Conservation (phyloP, 257 asterid species). For the Fraxinus anomala region DNA sequence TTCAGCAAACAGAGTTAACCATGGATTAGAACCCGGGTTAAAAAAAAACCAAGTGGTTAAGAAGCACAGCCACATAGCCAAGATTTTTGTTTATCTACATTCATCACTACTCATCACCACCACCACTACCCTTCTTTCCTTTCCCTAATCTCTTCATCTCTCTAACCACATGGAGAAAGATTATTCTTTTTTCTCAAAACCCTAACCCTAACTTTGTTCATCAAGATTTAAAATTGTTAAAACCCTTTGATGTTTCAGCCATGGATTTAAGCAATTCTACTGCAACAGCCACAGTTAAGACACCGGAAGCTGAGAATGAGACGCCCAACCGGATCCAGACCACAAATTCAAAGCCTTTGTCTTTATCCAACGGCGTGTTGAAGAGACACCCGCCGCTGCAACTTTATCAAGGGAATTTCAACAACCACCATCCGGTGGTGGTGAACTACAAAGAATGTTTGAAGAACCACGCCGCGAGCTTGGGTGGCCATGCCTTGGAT, state of each 20-base stretch:
- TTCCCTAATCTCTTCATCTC: slow-evolving; percentile 9
- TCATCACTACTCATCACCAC: slow-evolving; percentile 38
- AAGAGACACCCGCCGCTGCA: slow-evolving; percentile 72
- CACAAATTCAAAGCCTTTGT: slow-evolving; percentile 29
- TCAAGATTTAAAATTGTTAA: not conserved
- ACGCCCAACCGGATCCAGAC: slow-evolving; percentile 75
- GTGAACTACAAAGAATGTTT: slow-evolving; percentile 85
- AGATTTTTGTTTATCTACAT: slow-evolving; percentile 58
- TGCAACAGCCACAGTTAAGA: slow-evolving; percentile 38
- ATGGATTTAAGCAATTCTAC: slow-evolving; percentile 60
- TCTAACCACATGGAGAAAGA: slow-evolving; percentile 34
- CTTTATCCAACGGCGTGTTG: slow-evolving; percentile 73
- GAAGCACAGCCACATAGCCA: slow-evolving; percentile 61
- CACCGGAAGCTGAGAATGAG: slow-evolving; percentile 67
- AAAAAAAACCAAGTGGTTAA: slow-evolving; percentile 50
- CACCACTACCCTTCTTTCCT: slow-evolving; percentile 26
- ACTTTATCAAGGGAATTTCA: slow-evolving; percentile 37
- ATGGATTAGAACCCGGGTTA: slow-evolving; percentile 53
- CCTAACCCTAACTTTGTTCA: slow-evolving; percentile 35
- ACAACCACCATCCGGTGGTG: slow-evolving; percentile 53
- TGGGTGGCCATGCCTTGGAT: slow-evolving; percentile 95
- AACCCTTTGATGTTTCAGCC: slow-evolving; percentile 36
- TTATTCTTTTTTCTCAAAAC: slow-evolving; percentile 28
- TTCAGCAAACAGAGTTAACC: slow-evolving; percentile 34
- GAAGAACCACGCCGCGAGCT: slow-evolving; percentile 83